Evolutionary conservation across 805 yeast species (phyloP).

Genomic region (Suhomyces sp.): DNA sequence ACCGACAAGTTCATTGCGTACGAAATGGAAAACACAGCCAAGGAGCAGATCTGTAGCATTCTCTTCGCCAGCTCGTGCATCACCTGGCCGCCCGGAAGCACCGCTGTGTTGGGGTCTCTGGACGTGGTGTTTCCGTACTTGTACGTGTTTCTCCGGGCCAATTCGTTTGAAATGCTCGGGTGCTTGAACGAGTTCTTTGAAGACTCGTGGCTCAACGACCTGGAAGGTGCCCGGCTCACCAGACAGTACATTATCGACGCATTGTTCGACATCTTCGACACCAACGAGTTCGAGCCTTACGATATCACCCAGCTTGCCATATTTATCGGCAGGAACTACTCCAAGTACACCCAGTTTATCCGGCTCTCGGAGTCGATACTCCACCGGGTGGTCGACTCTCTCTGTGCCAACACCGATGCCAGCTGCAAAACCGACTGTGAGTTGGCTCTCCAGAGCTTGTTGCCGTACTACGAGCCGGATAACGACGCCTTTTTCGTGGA

Average conservation of each 20-base stretch:
- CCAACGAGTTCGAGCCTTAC: conserved; percentile 22
- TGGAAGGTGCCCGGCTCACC: conserved; percentile 20
- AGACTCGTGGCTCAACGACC: conserved; percentile 69
- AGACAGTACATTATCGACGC: conserved; percentile 80
- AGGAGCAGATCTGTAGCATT: conserved; percentile 50
- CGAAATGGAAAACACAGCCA: conserved; percentile 38
- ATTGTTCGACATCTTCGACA: conserved; percentile 55
- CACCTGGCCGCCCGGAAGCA: conserved; percentile 32
- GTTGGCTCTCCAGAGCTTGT: conserved; percentile 67
- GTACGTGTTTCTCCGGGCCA: conserved; percentile 49
- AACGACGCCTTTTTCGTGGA: conserved; percentile 48
- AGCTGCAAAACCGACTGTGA: conserved; percentile 59
- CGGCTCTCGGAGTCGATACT: conserved; percentile 62
- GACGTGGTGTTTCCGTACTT: conserved; percentile 59
- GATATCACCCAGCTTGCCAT: conserved; percentile 48
- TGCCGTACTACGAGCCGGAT: conserved; percentile 63
- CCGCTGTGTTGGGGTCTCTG: background rate
- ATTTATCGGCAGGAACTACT: conserved; percentile 75
- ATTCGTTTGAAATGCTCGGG: conserved; percentile 59
- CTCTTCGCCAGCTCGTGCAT: conserved; percentile 57
- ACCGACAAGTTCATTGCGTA: conserved; percentile 49
- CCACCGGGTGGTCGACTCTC: conserved; percentile 43
- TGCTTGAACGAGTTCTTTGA: conserved; percentile 82
- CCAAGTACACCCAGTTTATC: conserved; percentile 83
- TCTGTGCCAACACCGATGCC: conserved; percentile 43